phyloP scores from a whole-genome alignment of 108 stramenopile species.

The Conticribra weissflogii region DNA sequence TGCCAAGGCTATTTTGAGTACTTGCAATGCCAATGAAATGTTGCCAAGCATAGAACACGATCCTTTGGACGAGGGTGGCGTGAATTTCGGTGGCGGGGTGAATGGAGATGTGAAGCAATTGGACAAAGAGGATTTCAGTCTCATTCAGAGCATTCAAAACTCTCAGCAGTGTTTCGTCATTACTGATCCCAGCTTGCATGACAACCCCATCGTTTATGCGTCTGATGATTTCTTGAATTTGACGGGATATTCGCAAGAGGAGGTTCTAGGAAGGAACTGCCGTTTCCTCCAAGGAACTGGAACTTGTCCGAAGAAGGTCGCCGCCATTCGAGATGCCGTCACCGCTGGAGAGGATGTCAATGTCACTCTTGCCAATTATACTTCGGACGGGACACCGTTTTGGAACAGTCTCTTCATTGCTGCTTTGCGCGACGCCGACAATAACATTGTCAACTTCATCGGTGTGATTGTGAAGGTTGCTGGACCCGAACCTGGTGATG shows the following conservation, averaged over 20 bases:
- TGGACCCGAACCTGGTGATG: conserved; percentile 70
- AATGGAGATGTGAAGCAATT: conserved; percentile 43
- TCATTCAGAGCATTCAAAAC: conserved; percentile 87
- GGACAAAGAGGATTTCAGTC: conserved; percentile 86
- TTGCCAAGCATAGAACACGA: conserved; percentile 65
- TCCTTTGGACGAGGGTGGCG: conserved; percentile 41
- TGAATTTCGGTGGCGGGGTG: conserved; percentile 23
- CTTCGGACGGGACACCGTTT: conserved; percentile 93
- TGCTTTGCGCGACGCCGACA: conserved; percentile 90
- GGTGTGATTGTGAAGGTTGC: conserved; percentile 90
- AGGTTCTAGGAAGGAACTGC: conserved; percentile 96
- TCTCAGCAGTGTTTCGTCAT: conserved; percentile 96
- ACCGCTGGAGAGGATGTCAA: conserved; percentile 79
- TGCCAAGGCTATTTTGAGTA: conserved; percentile 51
- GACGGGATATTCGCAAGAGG: conserved; percentile 92
- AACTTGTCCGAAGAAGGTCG: conserved; percentile 88
- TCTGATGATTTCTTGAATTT: conserved; percentile 85
- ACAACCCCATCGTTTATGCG: conserved; percentile 95
- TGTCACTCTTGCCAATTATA: conserved; percentile 96
- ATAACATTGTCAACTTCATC: conserved; percentile 94
- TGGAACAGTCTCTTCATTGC: conserved; percentile 99
- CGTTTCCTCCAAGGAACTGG: conserved; percentile 92
- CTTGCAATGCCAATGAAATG: conserved; percentile 68
- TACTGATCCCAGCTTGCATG: conserved; percentile 93
- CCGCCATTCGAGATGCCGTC: conserved; percentile 82